Base-by-base conservation (phyloP, 768 basidiomycete species). In the Amylocystis lapponica region DNA sequence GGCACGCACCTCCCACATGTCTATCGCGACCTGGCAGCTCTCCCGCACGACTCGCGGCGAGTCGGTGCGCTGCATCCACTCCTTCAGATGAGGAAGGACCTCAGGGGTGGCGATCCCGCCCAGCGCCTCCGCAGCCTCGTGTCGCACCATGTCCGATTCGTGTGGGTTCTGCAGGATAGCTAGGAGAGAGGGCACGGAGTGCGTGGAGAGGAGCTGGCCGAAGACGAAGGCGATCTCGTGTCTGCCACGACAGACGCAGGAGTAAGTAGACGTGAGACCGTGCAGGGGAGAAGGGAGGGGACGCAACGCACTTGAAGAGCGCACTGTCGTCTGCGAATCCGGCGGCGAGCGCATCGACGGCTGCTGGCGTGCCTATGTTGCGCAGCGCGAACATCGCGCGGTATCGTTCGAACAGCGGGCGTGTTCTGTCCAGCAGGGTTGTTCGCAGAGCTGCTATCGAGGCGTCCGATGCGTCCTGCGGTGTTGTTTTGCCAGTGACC, bases 201-300 rank as follows among this genome's bases (percentile, higher is more conserved):
- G 82, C 5, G 84, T 72, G 1, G 90, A 92, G 39, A 90, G 78
- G 32, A 99, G 75, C 67, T 99, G 96, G 11, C 96, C 96, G 57
- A 98, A 97, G 34, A 99, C 86, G 63, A 97, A 99, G 1, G 96
- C 96, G 36, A 99, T 91, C 63, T 99, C 96, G 63, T 99, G 96
- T 50, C 94, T 95, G 54, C 21, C 17, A 11, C 23, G n/a, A 5
- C 16, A 41, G 25, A 47, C 13, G n/a, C n/a, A 39, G 14, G 20
- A 39, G 30, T 27, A 7, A 27, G 27, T 27, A 45, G n/a, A n/a
- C n/a, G n/a, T n/a, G n/a, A n/a, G n/a, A n/a, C n/a, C n/a, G 6
- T 25, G 8, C 5, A 16, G 22, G 19, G 16, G 19, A 33, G 25
- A 30, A 32, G 33, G 30, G 31, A 30, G 30, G 17, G 29, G 11